phyloP scores from a whole-genome alignment of 441 rosid genomes.

The Gossypium schwendimanii region DNA sequence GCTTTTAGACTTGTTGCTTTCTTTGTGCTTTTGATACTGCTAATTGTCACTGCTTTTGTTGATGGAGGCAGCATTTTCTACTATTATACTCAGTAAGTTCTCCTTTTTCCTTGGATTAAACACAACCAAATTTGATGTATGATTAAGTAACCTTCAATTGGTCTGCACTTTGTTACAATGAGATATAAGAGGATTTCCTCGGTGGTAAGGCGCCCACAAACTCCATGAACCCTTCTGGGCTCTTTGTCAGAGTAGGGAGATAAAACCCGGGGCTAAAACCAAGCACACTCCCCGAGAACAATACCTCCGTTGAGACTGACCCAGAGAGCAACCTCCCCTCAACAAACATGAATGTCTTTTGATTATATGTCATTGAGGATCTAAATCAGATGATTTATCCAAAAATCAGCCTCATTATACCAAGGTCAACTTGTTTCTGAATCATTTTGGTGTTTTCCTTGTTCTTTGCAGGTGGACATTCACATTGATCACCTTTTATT shows the following conservation, averaged over 20 bases:
- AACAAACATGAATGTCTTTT: not conserved
- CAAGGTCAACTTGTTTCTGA: not conserved
- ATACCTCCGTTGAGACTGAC: no score
- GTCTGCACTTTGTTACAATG: not conserved
- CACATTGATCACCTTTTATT: slow-evolving; percentile 59
- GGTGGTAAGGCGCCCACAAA: no score
- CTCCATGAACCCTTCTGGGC: no score
- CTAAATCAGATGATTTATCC: not conserved
- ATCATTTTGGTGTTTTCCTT: slow-evolving; percentile 13
- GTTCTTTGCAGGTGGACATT: slow-evolving; percentile 76
- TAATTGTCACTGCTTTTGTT: slow-evolving; percentile 35
- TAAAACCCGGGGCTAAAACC: no score
- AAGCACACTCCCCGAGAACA: no score
- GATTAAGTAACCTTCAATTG: not conserved
- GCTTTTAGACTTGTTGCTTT: slow-evolving; percentile 63
- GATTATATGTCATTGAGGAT: not conserved
- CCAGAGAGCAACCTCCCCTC: no score
- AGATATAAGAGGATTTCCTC: not conserved
- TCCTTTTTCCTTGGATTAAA: not conserved
- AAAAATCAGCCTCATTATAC: not conserved
- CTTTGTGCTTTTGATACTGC: slow-evolving; percentile 49
- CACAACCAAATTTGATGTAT: not conserved
- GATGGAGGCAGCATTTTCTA: slow-evolving; percentile 72
- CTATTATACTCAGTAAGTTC: slow-evolving; percentile 83
- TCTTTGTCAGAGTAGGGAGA: no score